phyloP scores from a whole-genome alignment of 352 stramenopile genomes.

The Globisporangium megalacanthum region DNA sequence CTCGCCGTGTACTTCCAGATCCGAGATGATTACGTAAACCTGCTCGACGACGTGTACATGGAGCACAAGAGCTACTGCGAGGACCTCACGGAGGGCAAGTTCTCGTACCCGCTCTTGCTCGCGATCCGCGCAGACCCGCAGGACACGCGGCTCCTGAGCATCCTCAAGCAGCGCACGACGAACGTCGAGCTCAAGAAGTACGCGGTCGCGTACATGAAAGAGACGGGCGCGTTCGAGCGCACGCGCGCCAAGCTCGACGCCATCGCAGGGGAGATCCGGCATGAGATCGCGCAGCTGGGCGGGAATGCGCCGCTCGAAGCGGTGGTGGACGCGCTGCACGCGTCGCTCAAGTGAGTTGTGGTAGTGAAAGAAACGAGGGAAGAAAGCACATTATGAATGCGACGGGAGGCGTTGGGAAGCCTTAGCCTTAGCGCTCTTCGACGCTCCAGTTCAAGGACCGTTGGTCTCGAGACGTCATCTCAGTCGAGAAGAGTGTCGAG shows the following conservation, averaged over 20 bases:
- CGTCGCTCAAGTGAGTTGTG: constrained; percentile 32
- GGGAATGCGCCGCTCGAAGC: constrained; percentile 52
- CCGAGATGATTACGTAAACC: constrained; percentile 97
- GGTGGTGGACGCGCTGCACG: constrained; percentile 51
- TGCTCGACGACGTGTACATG: constrained; percentile 95
- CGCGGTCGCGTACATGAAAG: constrained; percentile 80
- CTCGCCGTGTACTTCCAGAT: constrained; percentile 98
- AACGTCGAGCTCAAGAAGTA: constrained; percentile 95
- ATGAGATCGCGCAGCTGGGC: constrained; percentile 41
- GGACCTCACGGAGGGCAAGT: constrained; percentile 98
- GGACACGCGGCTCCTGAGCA: constrained; percentile 91
- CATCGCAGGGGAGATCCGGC: constrained; percentile 37
- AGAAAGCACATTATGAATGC: not conserved
- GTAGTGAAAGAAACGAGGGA: not conserved
- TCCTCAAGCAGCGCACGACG: constrained; percentile 96
- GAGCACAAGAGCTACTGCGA: constrained; percentile 98
- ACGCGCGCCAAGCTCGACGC: constrained; percentile 59
- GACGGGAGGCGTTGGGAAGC: not conserved
- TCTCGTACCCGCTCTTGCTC: constrained; percentile 89
- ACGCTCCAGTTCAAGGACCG: constrained; percentile 15
- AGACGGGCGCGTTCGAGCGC: constrained; percentile 49
- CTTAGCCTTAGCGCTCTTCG: constrained; percentile 12
- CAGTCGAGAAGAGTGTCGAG: constrained; percentile 20
- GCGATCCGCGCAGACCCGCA: constrained; percentile 58
- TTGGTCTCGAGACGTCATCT: constrained; percentile 19